Evolutionary conservation across 371 early-diverging fungal species (phyloP), one percentile per base, ranked within the genome.

Genomic region (Saksenaea oblongispora): DNA sequence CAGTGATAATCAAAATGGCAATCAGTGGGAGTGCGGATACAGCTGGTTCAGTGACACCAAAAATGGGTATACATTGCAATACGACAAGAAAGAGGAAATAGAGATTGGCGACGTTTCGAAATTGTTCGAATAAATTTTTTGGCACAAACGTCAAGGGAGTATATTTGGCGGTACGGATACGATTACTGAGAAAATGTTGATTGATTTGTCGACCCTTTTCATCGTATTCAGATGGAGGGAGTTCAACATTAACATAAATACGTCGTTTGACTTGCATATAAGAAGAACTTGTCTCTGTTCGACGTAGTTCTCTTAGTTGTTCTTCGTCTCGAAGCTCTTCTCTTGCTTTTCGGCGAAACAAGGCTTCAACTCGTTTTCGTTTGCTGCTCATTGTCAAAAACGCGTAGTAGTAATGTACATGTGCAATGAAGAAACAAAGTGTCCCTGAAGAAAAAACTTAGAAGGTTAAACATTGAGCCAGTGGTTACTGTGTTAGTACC

Each of bases 71-170:
- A 63, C 82, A 80, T 72, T 97, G 94, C 9, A 99, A 79, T 53
- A 95, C 87, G 11, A 94, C 89, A 11, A 96, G 77, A 34, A 91
- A 81, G 39, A 98, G 78, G 71, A 99, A 99, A 73, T 93, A 99
- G 14, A 97, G 56, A 72, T 98, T 99, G 65, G 95, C 95, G 3
- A 94, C 84, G 58, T 93, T 91, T 34, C 92, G 85, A 64, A 97
- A 94, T 76, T 99, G 99, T 63, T 93, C 93, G 54, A 91, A 87
- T 15, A 98, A 71, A 67, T 98, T 95, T 63, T 91, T 90, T 17
- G 99, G 99, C 54, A 99, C 58, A 76, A 98, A 99, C 0, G 90
- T 89, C 27, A 91, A 59, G 11, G 87, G 74, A 41, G 91, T 94
- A 79, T 91, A 98, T 78, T 90, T 95, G 54, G 93, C 89, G 35